Percentiles rank a stretch among this genome's conserved stretches.
Evolutionary conservation across 2,329 filamentous ascomycete species (phyloP).

Genomic region (Cryphonectria radicalis): DNA sequence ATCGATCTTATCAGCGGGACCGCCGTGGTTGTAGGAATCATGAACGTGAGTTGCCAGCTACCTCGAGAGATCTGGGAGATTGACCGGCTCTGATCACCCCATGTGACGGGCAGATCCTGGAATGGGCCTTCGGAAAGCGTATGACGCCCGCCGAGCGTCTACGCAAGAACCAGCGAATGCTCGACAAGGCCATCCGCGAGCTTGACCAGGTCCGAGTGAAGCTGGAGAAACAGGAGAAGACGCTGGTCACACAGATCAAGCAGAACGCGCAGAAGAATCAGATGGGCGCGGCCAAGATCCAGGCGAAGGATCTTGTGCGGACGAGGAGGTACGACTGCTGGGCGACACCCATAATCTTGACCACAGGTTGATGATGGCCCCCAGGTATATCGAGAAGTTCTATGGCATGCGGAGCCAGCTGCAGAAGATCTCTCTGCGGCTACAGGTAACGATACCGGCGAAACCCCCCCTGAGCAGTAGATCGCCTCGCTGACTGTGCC

Average conservation of each 20-base stretch:
- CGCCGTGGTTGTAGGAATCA: conserved; percentile 37
- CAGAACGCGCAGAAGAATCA: conserved; percentile 98
- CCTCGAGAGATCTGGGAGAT: not conserved
- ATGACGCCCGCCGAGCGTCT: conserved; percentile 94
- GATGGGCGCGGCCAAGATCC: conserved; percentile 98
- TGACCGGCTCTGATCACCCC: conserved; percentile 32
- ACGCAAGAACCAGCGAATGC: conserved; percentile 91
- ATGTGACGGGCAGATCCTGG: conserved; percentile 71
- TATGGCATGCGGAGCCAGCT: conserved; percentile 97
- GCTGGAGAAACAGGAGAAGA: conserved; percentile 98
- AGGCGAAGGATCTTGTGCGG: conserved; percentile 94
- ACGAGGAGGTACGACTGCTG: conserved; percentile 69
- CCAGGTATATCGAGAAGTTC: conserved; percentile 94
- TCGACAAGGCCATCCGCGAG: conserved; percentile 97
- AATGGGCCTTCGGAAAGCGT: conserved; percentile 99
- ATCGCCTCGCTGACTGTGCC: not conserved
- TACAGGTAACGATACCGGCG: conserved; percentile 68
- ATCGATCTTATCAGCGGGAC: conserved; percentile 16
- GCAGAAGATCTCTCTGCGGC: conserved; percentile 91
- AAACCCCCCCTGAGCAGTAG: not conserved
- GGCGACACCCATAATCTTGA: not conserved
- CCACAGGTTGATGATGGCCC: not conserved
- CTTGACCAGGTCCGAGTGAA: conserved; percentile 94
- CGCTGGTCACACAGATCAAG: conserved; percentile 93
- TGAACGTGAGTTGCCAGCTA: conserved; percentile 55